Evolutionary conservation across 1,284 basidiomycete species (phyloP).

Genomic region (Hemileia vastatrix): DNA sequence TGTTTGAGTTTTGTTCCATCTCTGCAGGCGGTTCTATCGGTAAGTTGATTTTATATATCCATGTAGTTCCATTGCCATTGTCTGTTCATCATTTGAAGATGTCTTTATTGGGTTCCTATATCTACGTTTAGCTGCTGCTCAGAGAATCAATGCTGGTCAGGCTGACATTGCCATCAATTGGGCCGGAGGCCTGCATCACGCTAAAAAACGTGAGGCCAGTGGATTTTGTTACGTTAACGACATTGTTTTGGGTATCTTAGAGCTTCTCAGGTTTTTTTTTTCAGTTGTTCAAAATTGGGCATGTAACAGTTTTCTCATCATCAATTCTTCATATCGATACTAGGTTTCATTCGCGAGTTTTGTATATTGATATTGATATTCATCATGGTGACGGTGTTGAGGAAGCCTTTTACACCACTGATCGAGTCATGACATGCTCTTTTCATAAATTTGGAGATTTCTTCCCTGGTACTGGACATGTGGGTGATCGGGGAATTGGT

Average conservation of each 20-base stretch:
- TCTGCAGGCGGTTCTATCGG: conserved; percentile 68
- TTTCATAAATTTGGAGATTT: conserved; percentile 93
- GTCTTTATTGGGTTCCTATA: neutral
- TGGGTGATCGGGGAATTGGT: conserved; percentile 67
- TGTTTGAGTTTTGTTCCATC: conserved; percentile 95
- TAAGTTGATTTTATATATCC: neutral
- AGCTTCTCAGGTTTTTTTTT: conserved; percentile 59
- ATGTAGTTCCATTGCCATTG: neutral
- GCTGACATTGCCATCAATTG: conserved; percentile 93
- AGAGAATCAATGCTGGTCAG: conserved; percentile 66
- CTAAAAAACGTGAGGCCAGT: conserved; percentile 90
- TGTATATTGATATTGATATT: conserved; percentile 97
- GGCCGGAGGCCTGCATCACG: conserved; percentile 95
- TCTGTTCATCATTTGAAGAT: neutral
- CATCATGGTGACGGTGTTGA: conserved; percentile 98
- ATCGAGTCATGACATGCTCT: conserved; percentile 88
- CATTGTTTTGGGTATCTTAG: conserved; percentile 80
- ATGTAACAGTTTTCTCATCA: neutral
- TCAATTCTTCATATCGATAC: neutral
- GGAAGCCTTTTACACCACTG: conserved; percentile 95
- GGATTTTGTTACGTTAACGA: conserved; percentile 93
- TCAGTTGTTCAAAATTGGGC: neutral
- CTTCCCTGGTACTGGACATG: conserved; percentile 69
- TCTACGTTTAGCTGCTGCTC: conserved; percentile 58
- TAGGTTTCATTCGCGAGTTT: conserved; percentile 62